Evolutionary conservation across 2,329 filamentous ascomycete genomes (phyloP).

Genomic region (Nothopassalora personata): DNA sequence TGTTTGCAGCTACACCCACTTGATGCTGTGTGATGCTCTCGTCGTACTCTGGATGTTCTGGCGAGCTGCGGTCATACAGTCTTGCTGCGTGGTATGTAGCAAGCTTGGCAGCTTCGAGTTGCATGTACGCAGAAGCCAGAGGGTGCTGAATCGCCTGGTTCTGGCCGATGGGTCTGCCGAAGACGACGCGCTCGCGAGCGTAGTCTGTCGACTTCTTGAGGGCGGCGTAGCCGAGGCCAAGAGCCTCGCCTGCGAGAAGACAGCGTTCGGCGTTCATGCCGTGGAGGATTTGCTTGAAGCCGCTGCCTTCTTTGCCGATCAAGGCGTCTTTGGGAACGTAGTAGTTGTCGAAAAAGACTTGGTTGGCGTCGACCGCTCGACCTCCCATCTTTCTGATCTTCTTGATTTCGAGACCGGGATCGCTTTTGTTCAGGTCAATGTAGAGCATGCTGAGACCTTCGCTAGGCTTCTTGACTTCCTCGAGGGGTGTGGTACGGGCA

Average conservation of each 20-base stretch:
- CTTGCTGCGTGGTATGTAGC: constrained; percentile 57
- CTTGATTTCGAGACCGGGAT: constrained; percentile 59
- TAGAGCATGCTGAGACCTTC: constrained; percentile 76
- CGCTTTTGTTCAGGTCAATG: constrained; percentile 61
- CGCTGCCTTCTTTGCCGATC: constrained; percentile 67
- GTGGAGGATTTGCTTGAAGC: constrained; percentile 62
- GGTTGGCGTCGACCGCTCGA: constrained; percentile 74
- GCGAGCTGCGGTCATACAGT: constrained; percentile 49
- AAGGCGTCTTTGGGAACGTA: constrained; percentile 57
- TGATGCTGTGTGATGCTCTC: constrained; percentile 39
- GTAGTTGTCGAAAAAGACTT: constrained; percentile 83
- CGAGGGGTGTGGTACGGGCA: constrained; percentile 65
- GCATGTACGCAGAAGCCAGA: constrained; percentile 55
- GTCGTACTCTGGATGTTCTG: constrained; percentile 31
- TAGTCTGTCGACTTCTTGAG: constrained; percentile 38
- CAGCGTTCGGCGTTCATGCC: constrained; percentile 49
- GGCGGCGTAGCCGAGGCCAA: constrained; percentile 72
- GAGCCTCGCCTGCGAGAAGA: constrained; percentile 64
- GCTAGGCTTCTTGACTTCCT: constrained; percentile 63
- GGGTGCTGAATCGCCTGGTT: constrained; percentile 58
- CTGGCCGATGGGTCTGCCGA: constrained; percentile 53
- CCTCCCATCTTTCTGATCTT: constrained; percentile 83
- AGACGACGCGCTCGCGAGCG: constrained; percentile 48
- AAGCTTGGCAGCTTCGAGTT: constrained; percentile 56
- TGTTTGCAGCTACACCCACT: constrained; percentile 52